Base-by-base conservation (phyloP, 208 protist species). In the Wallacemonas sp. region DNA sequence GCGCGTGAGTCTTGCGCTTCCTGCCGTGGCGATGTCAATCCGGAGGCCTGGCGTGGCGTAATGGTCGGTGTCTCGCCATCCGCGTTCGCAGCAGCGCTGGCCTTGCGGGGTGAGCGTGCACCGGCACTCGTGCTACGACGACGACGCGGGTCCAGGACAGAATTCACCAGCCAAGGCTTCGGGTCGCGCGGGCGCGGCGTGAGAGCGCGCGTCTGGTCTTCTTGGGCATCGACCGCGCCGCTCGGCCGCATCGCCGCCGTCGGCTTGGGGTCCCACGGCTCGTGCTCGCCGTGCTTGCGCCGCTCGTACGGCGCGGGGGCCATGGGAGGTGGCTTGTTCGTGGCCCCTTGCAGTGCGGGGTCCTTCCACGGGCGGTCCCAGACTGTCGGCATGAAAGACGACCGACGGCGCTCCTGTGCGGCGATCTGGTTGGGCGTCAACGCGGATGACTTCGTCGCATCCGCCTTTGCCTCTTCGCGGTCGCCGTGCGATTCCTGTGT, bases 331-430 rank as follows among this genome's bases (percentile, higher is more conserved):
- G 46, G 46, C 26, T 54, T 54, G 46, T 54, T 54, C 1, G 19
- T 27, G 12, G 46, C 46, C 13, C 46, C 46, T n/a, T 54, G 19
- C 46, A 54, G 46, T 8, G n/a, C 19, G 5, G 46, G 24, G 26
- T 54, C 46, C 46, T 54, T 29, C 46, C 46, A 54, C 19, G 46
- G 46, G 46, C 46, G 46, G n/a, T 54, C 46, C 46, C 46, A 54
- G 10, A 54, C 46, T 12, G 46, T 54, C 26, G 46, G 46, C 46
- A 54, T 54, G 21, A 34, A 54, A 10, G 46, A 54, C 10, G 46
- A 54, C 24, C 46, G 46, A 5, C 46, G 46, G 21, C 46, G 46
- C 46, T 54, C 10, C 24, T 33, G 46, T 26, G 46, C 24, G 46
- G 46, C 26, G 8, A 26, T 5, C 46, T 54, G 8, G 46, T 48